Conservation (phyloP, 2,329 filamentous ascomycete species). For the Colletotrichum sp. region DNA sequence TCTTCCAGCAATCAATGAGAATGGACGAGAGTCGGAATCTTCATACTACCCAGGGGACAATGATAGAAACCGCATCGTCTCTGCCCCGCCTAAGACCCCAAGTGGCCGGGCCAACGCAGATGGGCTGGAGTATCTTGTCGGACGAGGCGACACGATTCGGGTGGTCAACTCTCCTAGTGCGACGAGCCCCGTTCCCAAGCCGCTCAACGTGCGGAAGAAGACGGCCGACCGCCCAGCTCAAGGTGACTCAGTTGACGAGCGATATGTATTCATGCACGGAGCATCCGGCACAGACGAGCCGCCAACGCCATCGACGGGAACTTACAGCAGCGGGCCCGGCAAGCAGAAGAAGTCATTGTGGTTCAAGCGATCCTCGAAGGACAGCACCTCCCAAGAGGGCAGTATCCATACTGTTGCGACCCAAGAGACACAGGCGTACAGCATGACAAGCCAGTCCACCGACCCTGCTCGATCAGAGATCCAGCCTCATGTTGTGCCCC, state of each 20-base stretch:
- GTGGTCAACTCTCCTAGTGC: constrained; percentile 56
- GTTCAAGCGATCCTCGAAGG: constrained; percentile 56
- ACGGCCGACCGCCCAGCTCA: constrained; percentile 1
- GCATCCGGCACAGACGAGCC: constrained; percentile 23
- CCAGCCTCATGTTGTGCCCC: neutral
- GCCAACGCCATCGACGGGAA: constrained; percentile 22
- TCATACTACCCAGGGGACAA: constrained; percentile 6
- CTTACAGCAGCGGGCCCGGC: constrained; percentile 15
- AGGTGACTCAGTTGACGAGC: constrained; percentile 13
- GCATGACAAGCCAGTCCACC: constrained; percentile 18
- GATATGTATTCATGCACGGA: constrained; percentile 31
- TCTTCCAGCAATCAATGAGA: constrained; percentile 57
- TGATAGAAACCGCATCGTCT: constrained; percentile 49
- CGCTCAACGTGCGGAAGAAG: constrained; percentile 49
- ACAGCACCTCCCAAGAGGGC: constrained; percentile 26
- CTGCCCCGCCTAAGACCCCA: constrained; percentile 43
- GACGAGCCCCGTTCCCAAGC: constrained; percentile 39
- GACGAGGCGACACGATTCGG: constrained; percentile 57
- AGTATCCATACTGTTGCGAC: constrained; percentile 15
- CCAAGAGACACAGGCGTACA: constrained; percentile 16
- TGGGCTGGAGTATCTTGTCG: constrained; percentile 50
- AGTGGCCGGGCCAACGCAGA: constrained; percentile 32
- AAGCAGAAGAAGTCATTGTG: constrained; percentile 55
- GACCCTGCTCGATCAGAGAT: constrained; percentile 16
- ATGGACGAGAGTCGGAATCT: constrained; percentile 27